Evolutionary conservation across 805 yeast species (phyloP).

Genomic region (Cyberlindnera galapagoensis): DNA sequence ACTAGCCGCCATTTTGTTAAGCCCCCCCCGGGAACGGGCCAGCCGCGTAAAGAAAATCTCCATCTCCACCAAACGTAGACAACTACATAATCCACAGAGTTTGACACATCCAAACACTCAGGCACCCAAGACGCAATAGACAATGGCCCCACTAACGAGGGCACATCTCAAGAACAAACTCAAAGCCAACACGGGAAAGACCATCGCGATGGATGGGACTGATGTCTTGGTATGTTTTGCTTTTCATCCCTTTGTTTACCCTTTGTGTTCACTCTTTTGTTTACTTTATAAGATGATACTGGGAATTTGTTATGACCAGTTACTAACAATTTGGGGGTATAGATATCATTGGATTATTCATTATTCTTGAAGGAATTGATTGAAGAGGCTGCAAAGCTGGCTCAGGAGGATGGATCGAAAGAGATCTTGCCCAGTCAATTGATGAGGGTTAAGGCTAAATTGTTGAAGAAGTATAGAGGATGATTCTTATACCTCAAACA

Average conservation of each 20-base stretch:
- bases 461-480: constrained; percentile 34
- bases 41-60: too few relatives aligned
- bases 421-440: constrained; percentile 38
- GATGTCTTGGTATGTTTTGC: constrained; percentile 29
- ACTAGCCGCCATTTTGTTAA: too few relatives aligned
- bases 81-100: too few relatives aligned
- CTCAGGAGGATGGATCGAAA: constrained; percentile 35
- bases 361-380: constrained; percentile 36
- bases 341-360: constrained; percentile 40
- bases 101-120: too few relatives aligned
- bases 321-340: background rate
- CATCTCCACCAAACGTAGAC: too few relatives aligned
- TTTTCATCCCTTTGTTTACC: background rate
- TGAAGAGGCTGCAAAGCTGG: constrained; percentile 31
- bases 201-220: constrained; percentile 31
- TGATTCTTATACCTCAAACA: constrained; percentile 1
- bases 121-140: too few relatives aligned
- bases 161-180: constrained; percentile 18
- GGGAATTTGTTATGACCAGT: too few relatives aligned
- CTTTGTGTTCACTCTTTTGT: too few relatives aligned
- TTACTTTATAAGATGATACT: too few relatives aligned
- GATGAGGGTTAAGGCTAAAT: constrained; percentile 26
- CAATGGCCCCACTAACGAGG: constrained; percentile 17
- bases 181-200: constrained; percentile 17
- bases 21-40: too few relatives aligned